These are phyloP conservation scores for Colletotrichum tropicale DNA, from an alignment of 2,329 filamentous ascomycete species.

Conservation along the genomic window DNA sequence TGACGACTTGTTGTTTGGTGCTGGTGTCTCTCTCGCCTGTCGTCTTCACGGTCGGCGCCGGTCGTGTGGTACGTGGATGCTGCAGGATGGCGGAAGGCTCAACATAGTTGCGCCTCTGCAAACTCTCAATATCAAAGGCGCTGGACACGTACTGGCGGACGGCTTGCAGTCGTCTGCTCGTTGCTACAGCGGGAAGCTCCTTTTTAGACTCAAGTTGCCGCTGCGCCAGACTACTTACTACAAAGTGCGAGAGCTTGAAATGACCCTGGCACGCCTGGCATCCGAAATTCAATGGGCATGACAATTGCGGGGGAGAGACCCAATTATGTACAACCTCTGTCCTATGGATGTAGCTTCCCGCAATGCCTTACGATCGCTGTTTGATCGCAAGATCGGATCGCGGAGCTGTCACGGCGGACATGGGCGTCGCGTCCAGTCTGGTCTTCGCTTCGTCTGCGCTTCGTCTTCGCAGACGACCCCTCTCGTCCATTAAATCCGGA, in stretches of 20 bases:
- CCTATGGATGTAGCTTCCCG: neutral
- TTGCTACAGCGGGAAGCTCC: neutral
- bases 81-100: neutral
- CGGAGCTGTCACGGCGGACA: neutral
- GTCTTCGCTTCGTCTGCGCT: neutral
- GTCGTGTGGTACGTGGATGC: neutral
- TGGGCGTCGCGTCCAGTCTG: neutral
- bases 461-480: neutral
- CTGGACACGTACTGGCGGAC: neutral
- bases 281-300: neutral
- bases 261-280: neutral
- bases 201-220: neutral
- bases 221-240: neutral
- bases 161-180: neutral
- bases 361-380: neutral
- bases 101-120: neutral
- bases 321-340: neutral
- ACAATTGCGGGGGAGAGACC: neutral
- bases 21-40: neutral
- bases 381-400: neutral
- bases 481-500: neutral
- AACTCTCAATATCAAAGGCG: neutral
- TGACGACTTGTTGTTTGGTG: neutral
- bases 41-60: neutral
- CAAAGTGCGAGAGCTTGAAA: neutral